Base-by-base conservation (phyloP, 2,329 filamentous ascomycete genomes). In the Paracoccidioides lutzii region DNA sequence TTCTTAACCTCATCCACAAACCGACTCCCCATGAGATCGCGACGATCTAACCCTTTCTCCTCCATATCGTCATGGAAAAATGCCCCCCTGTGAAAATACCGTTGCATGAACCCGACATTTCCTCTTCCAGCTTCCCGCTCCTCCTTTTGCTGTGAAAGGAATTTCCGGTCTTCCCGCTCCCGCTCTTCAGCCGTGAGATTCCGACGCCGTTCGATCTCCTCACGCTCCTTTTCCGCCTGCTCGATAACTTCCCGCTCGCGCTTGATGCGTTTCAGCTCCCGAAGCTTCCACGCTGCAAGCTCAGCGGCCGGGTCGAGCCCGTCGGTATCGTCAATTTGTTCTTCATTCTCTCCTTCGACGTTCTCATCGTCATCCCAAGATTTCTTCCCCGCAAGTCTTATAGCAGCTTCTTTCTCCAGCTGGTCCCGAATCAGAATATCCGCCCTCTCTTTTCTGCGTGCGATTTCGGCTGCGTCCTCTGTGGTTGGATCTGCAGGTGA, bases 11-110 rank as follows among this genome's bases (percentile, higher is more conserved):
- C 89, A 68, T 97, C 91, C 52, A 80, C 83, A 63, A 93, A 94
- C 52, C 81, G 77, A 2, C 85, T 81, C 12, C 90, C 90, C 82
- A 95, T 95, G 61, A 96, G 78, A 66, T 96, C 88, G 49, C 93
- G 79, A 66, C 84, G 80, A 60, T 87, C 83, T 48, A 96, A 75
- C 0, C 88, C 88, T 59, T 87, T 82, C 14, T 82, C 82, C 62
- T 84, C 82, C 53, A 84, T 79, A 63, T 94, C 87, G 53, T 90
- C 88, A 62, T 86, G 87, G 76, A 88, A 97, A 75, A 97, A 98
- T 14, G 93, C 93, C 51, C 93, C 93, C 73, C 90, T 91, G 77
- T 98, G 93, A 71, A 88, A 90, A 74, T 97, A 98, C 68, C 90
- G 90, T 67, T 96, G 90, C 87, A 97, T 88, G 69, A 83, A 96